Percentiles rank a stretch among this genome's conserved stretches.
These are phyloP conservation scores for Suhomyces choctaworum DNA, from an alignment of 1,139 yeast species.

Conservation along the genomic window DNA sequence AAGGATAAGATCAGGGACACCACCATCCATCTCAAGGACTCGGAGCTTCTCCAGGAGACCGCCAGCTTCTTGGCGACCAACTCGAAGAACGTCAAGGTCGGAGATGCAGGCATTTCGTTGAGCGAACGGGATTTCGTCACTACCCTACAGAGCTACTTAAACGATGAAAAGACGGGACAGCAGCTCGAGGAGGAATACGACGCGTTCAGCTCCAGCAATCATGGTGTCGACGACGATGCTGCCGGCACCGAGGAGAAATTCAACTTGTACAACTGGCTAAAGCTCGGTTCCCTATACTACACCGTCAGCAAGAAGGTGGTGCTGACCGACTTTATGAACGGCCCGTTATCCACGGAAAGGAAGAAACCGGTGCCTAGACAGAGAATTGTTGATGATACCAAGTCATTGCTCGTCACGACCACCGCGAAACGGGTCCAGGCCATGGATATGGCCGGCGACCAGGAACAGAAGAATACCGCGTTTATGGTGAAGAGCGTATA, in stretches of 20 bases:
- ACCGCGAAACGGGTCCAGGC: constrained; percentile 59
- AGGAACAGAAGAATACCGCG: constrained; percentile 57
- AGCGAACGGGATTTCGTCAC: constrained; percentile 48
- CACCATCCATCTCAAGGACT: constrained; percentile 33
- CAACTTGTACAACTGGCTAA: constrained; percentile 55
- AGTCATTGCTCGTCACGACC: constrained; percentile 32
- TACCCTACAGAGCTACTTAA: constrained; percentile 39
- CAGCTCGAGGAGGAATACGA: constrained; percentile 10
- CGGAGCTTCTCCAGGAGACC: constrained; percentile 43
- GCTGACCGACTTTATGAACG: constrained; percentile 62
- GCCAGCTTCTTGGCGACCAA: constrained; percentile 49
- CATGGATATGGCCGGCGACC: constrained; percentile 47
- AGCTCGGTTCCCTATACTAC: constrained; percentile 56
- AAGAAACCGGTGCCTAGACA: constrained; percentile 39
- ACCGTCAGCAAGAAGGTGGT: constrained; percentile 49
- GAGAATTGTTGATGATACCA: constrained; percentile 46
- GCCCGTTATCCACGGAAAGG: constrained; percentile 69
- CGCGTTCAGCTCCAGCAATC: constrained; percentile 14
- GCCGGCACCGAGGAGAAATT: constrained; percentile 27
- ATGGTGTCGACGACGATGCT: constrained; percentile 13
- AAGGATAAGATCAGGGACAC: constrained; percentile 29
- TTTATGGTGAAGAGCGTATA: constrained; percentile 55
- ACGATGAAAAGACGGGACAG: constrained; percentile 21
- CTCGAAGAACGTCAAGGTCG: constrained; percentile 58
- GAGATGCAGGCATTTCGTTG: constrained; percentile 51